Evolutionary conservation across 2,329 filamentous ascomycete genomes (phyloP).

Genomic region (Phialophora macrospora): DNA sequence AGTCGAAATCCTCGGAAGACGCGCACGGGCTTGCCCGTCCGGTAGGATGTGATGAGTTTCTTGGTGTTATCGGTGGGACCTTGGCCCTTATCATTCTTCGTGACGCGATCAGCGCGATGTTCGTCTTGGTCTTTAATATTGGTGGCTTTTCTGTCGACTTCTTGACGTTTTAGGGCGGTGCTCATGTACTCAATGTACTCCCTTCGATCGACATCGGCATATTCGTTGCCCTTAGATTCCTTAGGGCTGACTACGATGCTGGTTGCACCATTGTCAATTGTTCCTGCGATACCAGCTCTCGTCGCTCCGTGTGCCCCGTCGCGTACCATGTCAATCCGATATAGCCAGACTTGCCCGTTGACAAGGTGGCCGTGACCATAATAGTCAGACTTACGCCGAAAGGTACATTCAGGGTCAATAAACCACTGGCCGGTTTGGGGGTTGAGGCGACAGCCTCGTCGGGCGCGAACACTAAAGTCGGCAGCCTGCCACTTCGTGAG

Average conservation of each 20-base stretch:
- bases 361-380: conserved; percentile 37
- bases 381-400: conserved; percentile 16
- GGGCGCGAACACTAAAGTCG: conserved; percentile 28
- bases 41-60: conserved; percentile 50
- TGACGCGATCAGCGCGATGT: conserved; percentile 12
- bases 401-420: conserved; percentile 19
- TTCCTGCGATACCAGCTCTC: conserved; percentile 55
- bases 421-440: not conserved
- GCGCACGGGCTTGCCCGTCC: conserved; percentile 51
- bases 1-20: conserved; percentile 55
- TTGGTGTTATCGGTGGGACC: conserved; percentile 47
- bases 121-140: conserved; percentile 30
- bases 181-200: conserved; percentile 59
- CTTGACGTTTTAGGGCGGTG: conserved; percentile 46
- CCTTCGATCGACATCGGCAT: conserved; percentile 56
- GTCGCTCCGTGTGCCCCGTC: conserved; percentile 41
- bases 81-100: conserved; percentile 35
- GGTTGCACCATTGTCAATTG: conserved; percentile 53
- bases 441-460: conserved; percentile 24
- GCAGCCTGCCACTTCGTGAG: conserved; percentile 33
- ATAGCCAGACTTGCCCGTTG: conserved; percentile 41
- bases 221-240: conserved; percentile 41
- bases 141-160: conserved; percentile 36
- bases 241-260: conserved; percentile 59
- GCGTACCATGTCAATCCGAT: conserved; percentile 35